These are phyloP conservation scores for Melampsora abietis-canadensis DNA, from an alignment of 1,284 basidiomycete species.

Conservation along the genomic window DNA sequence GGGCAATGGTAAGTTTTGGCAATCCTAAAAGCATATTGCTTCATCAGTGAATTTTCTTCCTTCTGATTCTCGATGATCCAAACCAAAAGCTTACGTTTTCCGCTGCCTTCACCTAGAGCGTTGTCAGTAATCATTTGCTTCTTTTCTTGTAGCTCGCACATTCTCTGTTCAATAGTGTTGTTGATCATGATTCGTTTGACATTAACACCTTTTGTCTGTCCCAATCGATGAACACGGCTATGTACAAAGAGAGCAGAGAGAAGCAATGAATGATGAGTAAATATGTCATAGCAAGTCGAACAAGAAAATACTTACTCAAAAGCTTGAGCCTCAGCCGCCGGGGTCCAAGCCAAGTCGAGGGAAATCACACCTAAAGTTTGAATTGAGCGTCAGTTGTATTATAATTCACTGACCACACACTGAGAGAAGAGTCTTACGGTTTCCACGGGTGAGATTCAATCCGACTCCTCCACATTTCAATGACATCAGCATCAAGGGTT, in stretches of 20 bases:
- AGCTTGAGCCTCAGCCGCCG: conserved; percentile 59
- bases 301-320: conserved; percentile 57
- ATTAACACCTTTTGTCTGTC: conserved; percentile 21
- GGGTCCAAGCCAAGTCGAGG: conserved; percentile 66
- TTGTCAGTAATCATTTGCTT: conserved; percentile 54
- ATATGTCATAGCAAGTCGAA: background rate
- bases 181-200: conserved; percentile 46
- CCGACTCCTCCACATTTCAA: conserved; percentile 54
- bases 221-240: conserved; percentile 33
- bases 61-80: background rate
- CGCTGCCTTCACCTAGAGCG: conserved; percentile 55
- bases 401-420: background rate
- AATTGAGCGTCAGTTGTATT: background rate
- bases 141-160: conserved; percentile 49
- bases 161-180: conserved; percentile 54
- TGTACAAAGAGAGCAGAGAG: conserved; percentile 49
- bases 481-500: conserved; percentile 54
- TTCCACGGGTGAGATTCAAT: conserved; percentile 46
- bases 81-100: conserved; percentile 43
- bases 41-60: too few species aligned
- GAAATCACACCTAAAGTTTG: conserved; percentile 57
- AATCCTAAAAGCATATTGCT: too few species aligned
- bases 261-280: background rate
- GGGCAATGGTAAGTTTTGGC: too few species aligned
- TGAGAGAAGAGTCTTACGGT: conserved; percentile 1